Conservation (phyloP, 306 rosid genomes). For the Cucumis sativus region DNA sequence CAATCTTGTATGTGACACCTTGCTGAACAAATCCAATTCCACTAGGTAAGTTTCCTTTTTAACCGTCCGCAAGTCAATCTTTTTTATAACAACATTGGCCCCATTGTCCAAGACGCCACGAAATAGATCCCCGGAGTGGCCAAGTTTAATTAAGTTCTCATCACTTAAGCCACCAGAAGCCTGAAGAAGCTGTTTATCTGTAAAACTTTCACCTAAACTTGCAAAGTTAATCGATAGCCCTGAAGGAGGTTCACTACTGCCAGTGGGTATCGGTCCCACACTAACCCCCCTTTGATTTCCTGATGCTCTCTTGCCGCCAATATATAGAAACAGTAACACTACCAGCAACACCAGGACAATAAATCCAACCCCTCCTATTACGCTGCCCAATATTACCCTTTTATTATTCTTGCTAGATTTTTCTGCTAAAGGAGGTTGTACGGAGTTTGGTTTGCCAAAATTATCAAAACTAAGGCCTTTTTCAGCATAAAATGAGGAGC, state of each 20-base stretch:
- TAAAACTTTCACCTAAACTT: slow-evolving; percentile 53
- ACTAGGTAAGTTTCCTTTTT: slow-evolving; percentile 47
- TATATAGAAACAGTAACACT: slow-evolving; percentile 17
- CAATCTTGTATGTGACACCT: slow-evolving; percentile 53
- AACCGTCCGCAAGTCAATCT: slow-evolving; percentile 35
- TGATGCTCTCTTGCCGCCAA: slow-evolving; percentile 28
- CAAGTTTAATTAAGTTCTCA: slow-evolving; percentile 55
- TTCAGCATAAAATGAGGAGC: slow-evolving; percentile 52
- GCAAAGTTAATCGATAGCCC: slow-evolving; percentile 36
- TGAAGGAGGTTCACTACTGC: slow-evolving; percentile 34
- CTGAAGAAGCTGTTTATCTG: slow-evolving; percentile 74
- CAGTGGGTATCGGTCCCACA: slow-evolving; percentile 46
- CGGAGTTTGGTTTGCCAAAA: slow-evolving; percentile 41
- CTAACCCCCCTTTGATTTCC: slow-evolving; percentile 41
- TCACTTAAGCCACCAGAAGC: slow-evolving; percentile 61
- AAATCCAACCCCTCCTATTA: slow-evolving; percentile 62
- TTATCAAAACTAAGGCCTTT: slow-evolving; percentile 52
- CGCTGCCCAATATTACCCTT: slow-evolving; percentile 45
- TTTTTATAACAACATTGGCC: slow-evolving; percentile 47
- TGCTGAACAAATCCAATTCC: slow-evolving; percentile 70
- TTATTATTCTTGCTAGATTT: slow-evolving; percentile 38
- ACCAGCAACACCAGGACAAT: slow-evolving; percentile 29
- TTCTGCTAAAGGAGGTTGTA: slow-evolving; percentile 17
- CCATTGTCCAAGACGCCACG: slow-evolving; percentile 71
- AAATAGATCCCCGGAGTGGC: slow-evolving; percentile 77